Conservation (phyloP, 768 basidiomycete species). For the Leccinum broughii region DNA sequence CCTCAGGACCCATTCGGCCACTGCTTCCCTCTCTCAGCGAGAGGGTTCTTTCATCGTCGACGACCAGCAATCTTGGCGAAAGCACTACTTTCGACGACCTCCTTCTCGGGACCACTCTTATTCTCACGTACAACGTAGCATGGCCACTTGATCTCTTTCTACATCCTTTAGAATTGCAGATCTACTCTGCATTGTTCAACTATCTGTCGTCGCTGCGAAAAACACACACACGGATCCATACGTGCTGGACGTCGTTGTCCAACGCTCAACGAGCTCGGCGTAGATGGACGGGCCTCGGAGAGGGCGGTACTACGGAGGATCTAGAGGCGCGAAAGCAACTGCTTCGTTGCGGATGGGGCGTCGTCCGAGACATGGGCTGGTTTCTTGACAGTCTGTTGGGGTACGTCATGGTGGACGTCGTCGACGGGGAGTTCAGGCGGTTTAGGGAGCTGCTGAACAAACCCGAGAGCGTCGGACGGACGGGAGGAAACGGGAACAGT, state of each 20-base stretch:
- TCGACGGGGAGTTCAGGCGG: slow-evolving; percentile 78
- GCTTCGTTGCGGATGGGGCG: slow-evolving; percentile 82
- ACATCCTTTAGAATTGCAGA: slow-evolving; percentile 66
- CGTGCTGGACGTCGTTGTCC: slow-evolving; percentile 83
- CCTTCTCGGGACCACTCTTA: slow-evolving; percentile 76
- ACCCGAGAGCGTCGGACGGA: slow-evolving; percentile 19
- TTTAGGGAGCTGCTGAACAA: slow-evolving; percentile 59
- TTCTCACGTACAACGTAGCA: slow-evolving; percentile 66
- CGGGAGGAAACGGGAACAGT: slow-evolving; percentile 6
- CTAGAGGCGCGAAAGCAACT: slow-evolving; percentile 61
- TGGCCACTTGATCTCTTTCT: slow-evolving; percentile 94
- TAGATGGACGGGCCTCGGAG: slow-evolving; percentile 83
- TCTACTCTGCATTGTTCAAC: slow-evolving; percentile 76
- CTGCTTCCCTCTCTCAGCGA: slow-evolving; percentile 70
- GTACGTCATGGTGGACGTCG: slow-evolving; percentile 89
- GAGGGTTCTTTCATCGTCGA: slow-evolving; percentile 42
- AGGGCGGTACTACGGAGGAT: slow-evolving; percentile 80
- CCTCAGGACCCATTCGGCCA: slow-evolving; percentile 79
- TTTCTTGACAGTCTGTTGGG: slow-evolving; percentile 81
- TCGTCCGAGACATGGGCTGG: slow-evolving; percentile 88
- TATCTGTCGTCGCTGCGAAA: slow-evolving; percentile 84
- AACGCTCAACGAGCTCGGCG: slow-evolving; percentile 82
- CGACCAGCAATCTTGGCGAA: slow-evolving; percentile 38
- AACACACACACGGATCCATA: slow-evolving; percentile 76
- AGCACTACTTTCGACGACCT: slow-evolving; percentile 65